Base-by-base conservation (phyloP, 2,329 filamentous ascomycete genomes). In the Endoconidiophora laricicola region DNA sequence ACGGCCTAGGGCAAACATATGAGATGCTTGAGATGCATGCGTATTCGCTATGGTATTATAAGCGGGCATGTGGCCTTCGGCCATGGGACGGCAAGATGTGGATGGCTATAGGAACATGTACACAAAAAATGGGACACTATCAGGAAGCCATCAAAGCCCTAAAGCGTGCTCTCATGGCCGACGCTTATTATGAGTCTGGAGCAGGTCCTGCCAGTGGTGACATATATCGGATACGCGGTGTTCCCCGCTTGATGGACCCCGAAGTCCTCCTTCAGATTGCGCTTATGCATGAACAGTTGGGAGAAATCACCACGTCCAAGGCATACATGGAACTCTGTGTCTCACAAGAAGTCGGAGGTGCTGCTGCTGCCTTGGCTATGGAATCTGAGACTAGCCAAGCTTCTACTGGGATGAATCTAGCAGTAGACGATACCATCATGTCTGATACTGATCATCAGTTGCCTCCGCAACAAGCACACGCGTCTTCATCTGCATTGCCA, bases 21-120 rank as follows among this genome's bases (percentile, higher is more conserved):
- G 91, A 98, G 63, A 84, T 98, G 57, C 75, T 98, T 6, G 91
- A 98, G 65, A 95, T 95, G 86, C 86, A 94, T 61, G 87, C 88
- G 41, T 98, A 98, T 62, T 88, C 90, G 1, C 68, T 98, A 0
- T 96, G 91, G 75, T 98, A 98, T 66, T 95, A 94, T 68, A 93
- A 96, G 61, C 86, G 91, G 51, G 91, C 91, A 0, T 90, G 90
- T 0, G 86, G 87, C 0, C 70, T 98, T 1, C 79, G 88, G n/a
- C 87, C 90, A 0, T 95, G 90, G 72, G 91, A 98, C 58, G 86
- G 88, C 0, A 96, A 96, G 65, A 94, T 98, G 85, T 98, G 91
- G 91, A 83, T 91, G 69, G 91, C 91, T 0, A 87, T 98, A 4
- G 91, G 86, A 7, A 84, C 84, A 33, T 95, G 90, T 61, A 80